Conservation (phyloP, 2,329 filamentous ascomycete genomes). For the Sphaceloma murrayae region DNA sequence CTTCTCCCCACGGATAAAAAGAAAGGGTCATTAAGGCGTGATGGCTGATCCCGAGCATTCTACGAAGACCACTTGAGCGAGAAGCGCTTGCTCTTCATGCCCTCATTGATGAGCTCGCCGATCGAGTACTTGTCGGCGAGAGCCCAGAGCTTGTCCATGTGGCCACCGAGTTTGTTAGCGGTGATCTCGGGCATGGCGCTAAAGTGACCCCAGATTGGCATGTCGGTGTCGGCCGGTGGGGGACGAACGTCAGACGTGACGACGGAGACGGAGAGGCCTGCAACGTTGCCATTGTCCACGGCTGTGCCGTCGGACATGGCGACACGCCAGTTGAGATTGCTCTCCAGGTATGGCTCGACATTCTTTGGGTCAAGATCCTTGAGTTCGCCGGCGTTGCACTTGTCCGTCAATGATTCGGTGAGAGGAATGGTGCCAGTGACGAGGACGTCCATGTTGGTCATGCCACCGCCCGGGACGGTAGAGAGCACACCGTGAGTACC, state of each 20-base stretch:
- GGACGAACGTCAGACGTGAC: slow-evolving; percentile 33
- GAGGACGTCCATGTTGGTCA: slow-evolving; percentile 22
- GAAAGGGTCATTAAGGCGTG: not conserved
- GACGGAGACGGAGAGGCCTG: slow-evolving; percentile 33
- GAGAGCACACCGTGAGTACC: slow-evolving; percentile 49
- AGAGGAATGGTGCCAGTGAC: slow-evolving; percentile 38
- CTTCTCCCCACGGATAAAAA: not conserved
- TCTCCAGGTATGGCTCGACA: slow-evolving; percentile 26
- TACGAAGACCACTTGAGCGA: slow-evolving; percentile 12
- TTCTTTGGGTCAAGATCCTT: slow-evolving; percentile 22
- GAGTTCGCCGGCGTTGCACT: slow-evolving; percentile 29
- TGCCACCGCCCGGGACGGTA: slow-evolving; percentile 21
- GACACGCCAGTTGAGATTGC: slow-evolving; percentile 30
- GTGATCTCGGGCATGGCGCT: slow-evolving; percentile 24
- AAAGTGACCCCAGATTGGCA: slow-evolving; percentile 32
- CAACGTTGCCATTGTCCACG: slow-evolving; percentile 28
- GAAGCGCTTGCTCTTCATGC: not conserved
- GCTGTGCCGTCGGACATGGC: slow-evolving; percentile 29
- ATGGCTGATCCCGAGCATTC: not conserved
- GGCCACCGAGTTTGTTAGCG: slow-evolving; percentile 22
- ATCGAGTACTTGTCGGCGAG: slow-evolving; percentile 1
- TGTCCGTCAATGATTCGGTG: slow-evolving; percentile 34
- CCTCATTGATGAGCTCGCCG: slow-evolving; percentile 1
- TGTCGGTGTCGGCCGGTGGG: slow-evolving; percentile 27
- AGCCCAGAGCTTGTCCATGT: slow-evolving; percentile 18